Evolutionary conservation across 169 alveolate genomes (phyloP).

Genomic region (Amoebophrya sp.): DNA sequence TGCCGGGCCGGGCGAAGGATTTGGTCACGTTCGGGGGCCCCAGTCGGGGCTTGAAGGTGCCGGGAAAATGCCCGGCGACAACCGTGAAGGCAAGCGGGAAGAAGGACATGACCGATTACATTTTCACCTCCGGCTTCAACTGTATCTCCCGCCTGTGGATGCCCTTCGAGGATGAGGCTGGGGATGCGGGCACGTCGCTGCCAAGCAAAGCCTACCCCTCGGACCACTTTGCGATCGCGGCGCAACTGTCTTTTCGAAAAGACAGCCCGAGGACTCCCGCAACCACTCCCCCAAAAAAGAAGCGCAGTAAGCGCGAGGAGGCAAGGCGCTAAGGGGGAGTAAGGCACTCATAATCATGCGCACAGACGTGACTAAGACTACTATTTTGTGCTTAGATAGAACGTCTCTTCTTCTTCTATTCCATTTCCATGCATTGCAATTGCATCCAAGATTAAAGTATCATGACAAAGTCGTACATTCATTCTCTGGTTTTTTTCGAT

Average conservation of each 20-base stretch:
- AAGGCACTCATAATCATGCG: too few relatives aligned
- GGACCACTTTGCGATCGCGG: background rate
- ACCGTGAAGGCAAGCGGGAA: background rate
- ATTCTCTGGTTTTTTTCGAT: too few relatives aligned
- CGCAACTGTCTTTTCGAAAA: background rate
- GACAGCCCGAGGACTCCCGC: background rate
- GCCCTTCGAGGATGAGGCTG: background rate
- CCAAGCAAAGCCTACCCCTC: background rate
- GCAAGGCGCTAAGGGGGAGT: too few relatives aligned
- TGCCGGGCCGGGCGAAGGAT: background rate
- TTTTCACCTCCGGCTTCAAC: background rate
- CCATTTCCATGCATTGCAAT: too few relatives aligned
- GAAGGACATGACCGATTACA: background rate
- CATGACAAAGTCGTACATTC: too few relatives aligned
- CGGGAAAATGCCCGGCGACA: constrained; percentile 12
- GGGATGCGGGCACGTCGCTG: background rate
- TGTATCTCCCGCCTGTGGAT: background rate
- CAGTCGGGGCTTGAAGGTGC: background rate
- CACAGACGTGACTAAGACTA: too few relatives aligned
- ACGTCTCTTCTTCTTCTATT: too few relatives aligned
- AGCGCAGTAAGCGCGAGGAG: too few relatives aligned
- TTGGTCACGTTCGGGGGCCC: background rate
- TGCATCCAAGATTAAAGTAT: too few relatives aligned
- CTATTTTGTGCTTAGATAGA: too few relatives aligned
- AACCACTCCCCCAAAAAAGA: too few relatives aligned